phyloP scores from a whole-genome alignment of 2,329 filamentous ascomycete species.

The Colletotrichum eleusines region DNA sequence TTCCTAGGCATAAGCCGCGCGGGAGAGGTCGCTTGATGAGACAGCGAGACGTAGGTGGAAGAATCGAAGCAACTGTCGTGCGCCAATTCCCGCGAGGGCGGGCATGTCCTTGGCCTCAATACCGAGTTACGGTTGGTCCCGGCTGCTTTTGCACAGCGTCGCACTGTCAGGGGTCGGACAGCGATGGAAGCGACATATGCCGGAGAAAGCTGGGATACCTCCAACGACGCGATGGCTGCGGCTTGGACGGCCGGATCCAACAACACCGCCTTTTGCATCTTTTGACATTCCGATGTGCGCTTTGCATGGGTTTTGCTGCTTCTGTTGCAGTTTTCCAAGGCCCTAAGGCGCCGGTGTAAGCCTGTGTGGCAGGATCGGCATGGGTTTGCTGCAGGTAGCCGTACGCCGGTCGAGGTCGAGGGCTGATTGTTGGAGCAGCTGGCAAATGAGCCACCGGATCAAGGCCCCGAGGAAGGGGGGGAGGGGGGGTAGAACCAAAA shows the following conservation, averaged over 20 bases:
- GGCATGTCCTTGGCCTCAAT: not conserved
- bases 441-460: not conserved
- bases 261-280: constrained; percentile 26
- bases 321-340: constrained; percentile 29
- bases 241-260: constrained; percentile 1
- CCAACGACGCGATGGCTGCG: not conserved
- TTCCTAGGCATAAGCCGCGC: constrained; percentile 4
- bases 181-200: not conserved
- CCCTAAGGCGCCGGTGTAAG: constrained; percentile 27
- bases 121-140: constrained; percentile 6
- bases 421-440: constrained; percentile 29
- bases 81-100: not conserved
- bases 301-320: constrained; percentile 4
- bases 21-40: constrained; percentile 27
- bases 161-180: constrained; percentile 23
- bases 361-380: constrained; percentile 31
- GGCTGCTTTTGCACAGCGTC: not conserved
- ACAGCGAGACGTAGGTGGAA: constrained; percentile 7
- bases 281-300: not conserved
- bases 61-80: constrained; percentile 2
- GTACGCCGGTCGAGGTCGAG: constrained; percentile 27
- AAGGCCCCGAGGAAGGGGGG: not conserved
- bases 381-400: constrained; percentile 30
- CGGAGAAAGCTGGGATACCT: not conserved
- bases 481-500: not conserved